Evolutionary conservation across 257 asterid species (phyloP).

Genomic region (Solanum gracilifrons): DNA sequence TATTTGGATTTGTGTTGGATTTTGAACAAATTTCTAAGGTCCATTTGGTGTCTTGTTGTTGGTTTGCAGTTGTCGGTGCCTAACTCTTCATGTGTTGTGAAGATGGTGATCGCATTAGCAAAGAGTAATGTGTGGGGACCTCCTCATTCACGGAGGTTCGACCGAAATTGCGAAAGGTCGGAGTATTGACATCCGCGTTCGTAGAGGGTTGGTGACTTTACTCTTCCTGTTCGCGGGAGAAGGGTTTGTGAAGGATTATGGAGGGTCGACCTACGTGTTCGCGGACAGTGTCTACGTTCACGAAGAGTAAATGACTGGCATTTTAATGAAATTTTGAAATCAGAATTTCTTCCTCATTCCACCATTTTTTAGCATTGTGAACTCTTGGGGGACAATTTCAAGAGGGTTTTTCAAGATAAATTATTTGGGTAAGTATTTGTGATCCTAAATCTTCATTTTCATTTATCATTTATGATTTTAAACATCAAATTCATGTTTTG

Average conservation of each 20-base stretch:
- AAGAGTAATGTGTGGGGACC: background rate
- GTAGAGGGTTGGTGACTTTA: no score
- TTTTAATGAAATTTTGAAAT: no score
- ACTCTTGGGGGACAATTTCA: background rate
- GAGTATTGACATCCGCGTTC: background rate
- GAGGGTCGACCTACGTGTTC: background rate
- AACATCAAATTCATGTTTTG: background rate
- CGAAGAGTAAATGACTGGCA: no score
- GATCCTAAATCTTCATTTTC: background rate
- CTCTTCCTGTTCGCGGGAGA: background rate
- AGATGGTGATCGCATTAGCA: background rate
- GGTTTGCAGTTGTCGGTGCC: background rate
- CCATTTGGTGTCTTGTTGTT: no score
- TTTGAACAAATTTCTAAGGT: no score
- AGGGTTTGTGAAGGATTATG: background rate
- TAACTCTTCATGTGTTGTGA: background rate
- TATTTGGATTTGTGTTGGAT: background rate
- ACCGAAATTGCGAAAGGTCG: rapidly evolving
- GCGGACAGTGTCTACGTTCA: background rate
- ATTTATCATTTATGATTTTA: background rate
- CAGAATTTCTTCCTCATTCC: background rate
- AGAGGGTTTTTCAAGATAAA: background rate
- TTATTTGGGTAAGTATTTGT: background rate
- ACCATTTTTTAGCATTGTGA: background rate
- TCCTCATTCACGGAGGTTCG: background rate